These are phyloP conservation scores for Calonectria pauciramosa DNA, from an alignment of 2,329 filamentous ascomycete genomes.

Conservation along the genomic window DNA sequence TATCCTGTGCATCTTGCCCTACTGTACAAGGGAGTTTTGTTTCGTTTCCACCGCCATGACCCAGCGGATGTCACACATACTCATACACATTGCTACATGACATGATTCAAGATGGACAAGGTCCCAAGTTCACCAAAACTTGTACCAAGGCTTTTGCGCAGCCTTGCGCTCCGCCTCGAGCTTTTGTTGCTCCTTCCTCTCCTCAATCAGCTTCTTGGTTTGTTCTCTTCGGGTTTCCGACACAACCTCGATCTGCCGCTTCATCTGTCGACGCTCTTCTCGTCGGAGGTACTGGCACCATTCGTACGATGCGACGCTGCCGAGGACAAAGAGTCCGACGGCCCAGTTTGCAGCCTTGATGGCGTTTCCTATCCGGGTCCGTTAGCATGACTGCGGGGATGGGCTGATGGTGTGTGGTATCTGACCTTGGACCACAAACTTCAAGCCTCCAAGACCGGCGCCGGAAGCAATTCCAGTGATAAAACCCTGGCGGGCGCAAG, in stretches of 20 bases:
- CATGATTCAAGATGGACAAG: conserved; percentile 5
- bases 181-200: conserved; percentile 51
- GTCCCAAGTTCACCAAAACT: conserved; percentile 62
- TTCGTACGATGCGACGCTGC: conserved; percentile 82
- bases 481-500: conserved; percentile 87
- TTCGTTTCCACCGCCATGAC: conserved; percentile 22
- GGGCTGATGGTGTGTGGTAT: conserved; percentile 9
- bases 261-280: conserved; percentile 86
- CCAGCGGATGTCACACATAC: conserved; percentile 36
- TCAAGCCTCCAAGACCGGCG: conserved; percentile 80
- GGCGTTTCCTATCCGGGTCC: conserved; percentile 46
- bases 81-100: conserved; percentile 37
- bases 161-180: conserved; percentile 51
- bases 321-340: conserved; percentile 80
- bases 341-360: conserved; percentile 83
- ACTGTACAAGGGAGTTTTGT: conserved; percentile 28
- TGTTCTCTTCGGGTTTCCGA: conserved; percentile 65
- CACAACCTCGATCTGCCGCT: conserved; percentile 80
- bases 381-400: conserved; percentile 26
- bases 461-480: conserved; percentile 87
- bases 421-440: conserved; percentile 82
- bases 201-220: conserved; percentile 60
- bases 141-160: conserved; percentile 65
- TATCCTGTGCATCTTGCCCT: conserved; percentile 9
- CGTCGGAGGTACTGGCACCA: conserved; percentile 83